Conservation (phyloP, 1,284 basidiomycete species). For the Phylloporus gajari region DNA sequence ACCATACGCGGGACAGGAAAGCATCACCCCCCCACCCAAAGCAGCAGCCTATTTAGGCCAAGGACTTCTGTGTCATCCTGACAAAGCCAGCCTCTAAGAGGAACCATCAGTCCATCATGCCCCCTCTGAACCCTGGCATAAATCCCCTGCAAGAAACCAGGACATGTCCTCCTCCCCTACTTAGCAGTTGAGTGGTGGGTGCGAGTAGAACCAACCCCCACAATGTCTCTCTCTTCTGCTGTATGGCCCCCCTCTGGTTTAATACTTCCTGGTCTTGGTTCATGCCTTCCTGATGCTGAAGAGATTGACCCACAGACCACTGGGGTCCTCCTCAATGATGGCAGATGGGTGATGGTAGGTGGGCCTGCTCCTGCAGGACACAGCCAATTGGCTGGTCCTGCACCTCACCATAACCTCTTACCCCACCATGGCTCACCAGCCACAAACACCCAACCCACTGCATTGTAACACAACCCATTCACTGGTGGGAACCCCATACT, state of each 20-base stretch:
- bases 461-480: no score
- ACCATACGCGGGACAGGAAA: neutral
- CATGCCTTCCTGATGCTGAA: neutral
- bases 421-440: no score
- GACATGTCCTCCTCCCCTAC: constrained; percentile 9
- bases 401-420: no score
- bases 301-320: neutral
- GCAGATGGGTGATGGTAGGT: neutral
- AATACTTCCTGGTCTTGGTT: neutral
- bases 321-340: neutral
- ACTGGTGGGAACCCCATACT: no score
- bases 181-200: neutral
- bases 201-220: constrained; percentile 3
- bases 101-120: neutral
- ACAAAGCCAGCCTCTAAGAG: neutral
- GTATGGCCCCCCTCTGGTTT: neutral
- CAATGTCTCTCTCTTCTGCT: neutral
- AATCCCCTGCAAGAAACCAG: neutral
- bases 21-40: neutral
- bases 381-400: neutral
- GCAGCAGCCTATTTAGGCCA: neutral
- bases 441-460: no score
- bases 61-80: neutral
- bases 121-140: neutral
- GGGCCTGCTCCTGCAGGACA: neutral